Percentiles rank a stretch among this genome's conserved stretches.
Evolutionary conservation across 441 rosid species (phyloP).

Genomic region (Croton laevigatus): DNA sequence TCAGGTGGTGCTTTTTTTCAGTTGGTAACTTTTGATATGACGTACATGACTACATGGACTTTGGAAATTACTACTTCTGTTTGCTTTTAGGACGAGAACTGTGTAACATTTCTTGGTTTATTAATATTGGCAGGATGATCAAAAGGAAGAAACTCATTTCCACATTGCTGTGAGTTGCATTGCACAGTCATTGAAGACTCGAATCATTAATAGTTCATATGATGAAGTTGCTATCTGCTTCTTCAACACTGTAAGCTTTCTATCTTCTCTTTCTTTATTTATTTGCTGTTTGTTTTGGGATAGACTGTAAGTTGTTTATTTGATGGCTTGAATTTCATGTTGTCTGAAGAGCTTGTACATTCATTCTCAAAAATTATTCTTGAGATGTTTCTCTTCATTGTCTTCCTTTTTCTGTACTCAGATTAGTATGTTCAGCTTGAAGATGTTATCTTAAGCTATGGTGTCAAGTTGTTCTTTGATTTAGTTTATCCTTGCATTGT

Average conservation of each 20-base stretch:
- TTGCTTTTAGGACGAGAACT: neutral
- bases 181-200: constrained; percentile 69
- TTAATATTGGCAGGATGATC: constrained; percentile 47
- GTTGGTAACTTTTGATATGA: neutral
- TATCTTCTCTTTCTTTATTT: neutral
- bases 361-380: neutral
- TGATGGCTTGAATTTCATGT: neutral
- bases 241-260: constrained; percentile 77
- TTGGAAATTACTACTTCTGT: neutral
- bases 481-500: constrained; percentile 17
- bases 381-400: neutral
- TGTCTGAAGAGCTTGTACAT: neutral
- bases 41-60: neutral
- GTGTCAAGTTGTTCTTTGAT: constrained; percentile 3
- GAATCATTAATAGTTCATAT: constrained; percentile 67
- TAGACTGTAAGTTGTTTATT: constrained; percentile 49
- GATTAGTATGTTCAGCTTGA: neutral
- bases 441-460: neutral
- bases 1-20: neutral
- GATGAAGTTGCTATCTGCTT: constrained; percentile 92
- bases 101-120: constrained; percentile 15
- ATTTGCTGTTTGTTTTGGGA: too few relatives aligned
- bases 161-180: constrained; percentile 70
- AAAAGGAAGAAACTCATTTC: constrained; percentile 67
- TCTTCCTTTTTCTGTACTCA: neutral